Base-by-base conservation (phyloP, 169 alveolate species). In the Babesia caballi region DNA sequence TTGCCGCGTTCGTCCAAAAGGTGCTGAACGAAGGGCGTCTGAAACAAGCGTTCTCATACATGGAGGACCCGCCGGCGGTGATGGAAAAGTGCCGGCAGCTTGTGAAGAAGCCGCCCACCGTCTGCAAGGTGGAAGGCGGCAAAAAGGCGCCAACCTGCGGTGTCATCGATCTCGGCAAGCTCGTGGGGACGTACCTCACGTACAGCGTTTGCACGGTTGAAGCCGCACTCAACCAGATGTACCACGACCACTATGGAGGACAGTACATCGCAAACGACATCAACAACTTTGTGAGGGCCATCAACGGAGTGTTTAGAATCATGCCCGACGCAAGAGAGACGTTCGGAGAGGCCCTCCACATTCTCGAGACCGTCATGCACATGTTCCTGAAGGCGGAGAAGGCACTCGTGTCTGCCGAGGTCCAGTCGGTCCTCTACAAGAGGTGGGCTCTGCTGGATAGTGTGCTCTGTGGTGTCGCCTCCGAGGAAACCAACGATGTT, bases 201-300 rank as follows among this genome's bases (percentile, higher is more conserved):
- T 32, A 59, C 65, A 42, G 63, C 38, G 76, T 68, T 8, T 77
- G 85, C 47, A 59, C 70, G 9, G 72, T 71, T 0, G 85, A 77
- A 50, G 71, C 75, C 33, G 67, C 82, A 15, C 54, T 77, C 50
- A 77, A 77, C 73, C 85, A 77, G 66, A 14, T 68, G 70, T 77
- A 40, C 72, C 82, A 51, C 63, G 35, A 21, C n/a, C 19, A 47
- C 8, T 25, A 59, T 52, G n/a, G n/a, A 12, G 85, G 82, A 27
- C 30, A 36, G 11, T 66, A 30, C 53, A 25, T 67, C 2, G 25
- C 60, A 51, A 46, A 53, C 32, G 63, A 60, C 14, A 60, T 77
- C 28, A 1, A 25, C 35, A 23, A 8, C 23, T 40, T 21, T 40
- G 15, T 77, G 17, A 40, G 12, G 8, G 38, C 27, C 23, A 14